Conservation (phyloP, 331 rosid species). For the Arachis monticola region DNA sequence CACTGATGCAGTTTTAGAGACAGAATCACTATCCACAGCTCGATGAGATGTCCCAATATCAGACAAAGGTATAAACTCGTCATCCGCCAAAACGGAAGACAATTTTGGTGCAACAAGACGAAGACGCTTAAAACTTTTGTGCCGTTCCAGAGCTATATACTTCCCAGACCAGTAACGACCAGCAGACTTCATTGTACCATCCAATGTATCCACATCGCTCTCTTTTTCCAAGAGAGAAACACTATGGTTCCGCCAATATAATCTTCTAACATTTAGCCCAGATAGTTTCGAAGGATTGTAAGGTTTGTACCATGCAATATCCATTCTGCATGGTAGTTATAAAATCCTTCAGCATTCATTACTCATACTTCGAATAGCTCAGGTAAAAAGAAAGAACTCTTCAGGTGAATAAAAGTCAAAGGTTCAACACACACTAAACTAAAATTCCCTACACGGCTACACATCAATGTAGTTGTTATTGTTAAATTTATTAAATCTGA, state of each 20-base stretch:
- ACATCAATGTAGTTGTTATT: background rate
- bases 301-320: constrained; percentile 81
- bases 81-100: constrained; percentile 38
- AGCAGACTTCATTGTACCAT: constrained; percentile 65
- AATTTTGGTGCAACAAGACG: constrained; percentile 60
- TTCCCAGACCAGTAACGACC: constrained; percentile 97
- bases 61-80: constrained; percentile 73
- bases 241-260: constrained; percentile 52
- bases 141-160: constrained; percentile 78
- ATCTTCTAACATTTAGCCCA: constrained; percentile 46
- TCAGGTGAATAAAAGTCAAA: constrained; percentile 19
- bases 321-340: constrained; percentile 73
- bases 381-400: background rate
- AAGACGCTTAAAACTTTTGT: constrained; percentile 76
- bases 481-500: constrained; percentile 13
- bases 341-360: constrained; percentile 33
- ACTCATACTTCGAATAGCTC: constrained; percentile 12
- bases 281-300: constrained; percentile 50
- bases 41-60: constrained; percentile 54
- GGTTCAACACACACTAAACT: constrained; percentile 11
- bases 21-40: constrained; percentile 41
- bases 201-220: constrained; percentile 71
- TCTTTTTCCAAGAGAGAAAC: constrained; percentile 69
- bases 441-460: background rate
- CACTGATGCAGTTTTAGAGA: constrained; percentile 35